Evolutionary conservation across 2,329 filamentous ascomycete genomes (phyloP).

Genomic region (Xylaria sp.): DNA sequence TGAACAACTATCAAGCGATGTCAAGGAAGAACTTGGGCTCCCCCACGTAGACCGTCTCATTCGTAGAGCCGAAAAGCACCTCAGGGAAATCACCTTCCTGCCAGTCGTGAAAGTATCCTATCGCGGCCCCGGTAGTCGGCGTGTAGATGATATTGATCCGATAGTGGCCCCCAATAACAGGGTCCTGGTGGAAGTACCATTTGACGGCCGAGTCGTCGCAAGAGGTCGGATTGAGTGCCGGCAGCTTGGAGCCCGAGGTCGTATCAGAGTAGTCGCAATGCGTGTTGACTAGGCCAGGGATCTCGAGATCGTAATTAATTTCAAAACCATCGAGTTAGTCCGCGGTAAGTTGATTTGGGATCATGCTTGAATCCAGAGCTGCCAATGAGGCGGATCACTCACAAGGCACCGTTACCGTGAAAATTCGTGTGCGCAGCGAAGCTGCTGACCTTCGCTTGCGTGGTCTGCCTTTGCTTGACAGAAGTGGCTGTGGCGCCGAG

Average conservation of each 20-base stretch:
- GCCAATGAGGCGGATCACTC: constrained; percentile 21
- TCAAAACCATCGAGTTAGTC: constrained; percentile 3
- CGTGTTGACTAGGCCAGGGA: constrained; percentile 31
- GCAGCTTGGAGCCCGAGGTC: constrained; percentile 37
- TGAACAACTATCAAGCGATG: background rate
- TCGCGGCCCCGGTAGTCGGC: constrained; percentile 20
- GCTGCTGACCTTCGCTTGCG: constrained; percentile 35
- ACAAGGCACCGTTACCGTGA: constrained; percentile 39
- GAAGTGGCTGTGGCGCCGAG: constrained; percentile 39
- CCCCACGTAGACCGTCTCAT: constrained; percentile 41
- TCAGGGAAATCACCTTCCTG: constrained; percentile 38
- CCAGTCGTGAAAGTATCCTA: constrained; percentile 44
- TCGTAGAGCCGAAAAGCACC: constrained; percentile 23
- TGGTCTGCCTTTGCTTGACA: constrained; percentile 30
- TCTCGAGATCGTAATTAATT: constrained; percentile 40
- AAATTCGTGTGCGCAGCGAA: constrained; percentile 40
- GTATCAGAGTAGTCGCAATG: constrained; percentile 40
- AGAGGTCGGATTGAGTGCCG: constrained; percentile 32
- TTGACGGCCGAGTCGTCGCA: constrained; percentile 40
- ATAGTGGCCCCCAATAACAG: constrained; percentile 40
- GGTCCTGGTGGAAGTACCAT: constrained; percentile 46
- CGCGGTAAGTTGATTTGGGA: background rate
- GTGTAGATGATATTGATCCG: constrained; percentile 42
- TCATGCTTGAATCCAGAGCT: background rate
- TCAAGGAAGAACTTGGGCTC: constrained; percentile 38